These are phyloP conservation scores for Hymenotorrendiella dingleyae DNA, from an alignment of 2,329 filamentous ascomycete genomes.

Conservation along the genomic window DNA sequence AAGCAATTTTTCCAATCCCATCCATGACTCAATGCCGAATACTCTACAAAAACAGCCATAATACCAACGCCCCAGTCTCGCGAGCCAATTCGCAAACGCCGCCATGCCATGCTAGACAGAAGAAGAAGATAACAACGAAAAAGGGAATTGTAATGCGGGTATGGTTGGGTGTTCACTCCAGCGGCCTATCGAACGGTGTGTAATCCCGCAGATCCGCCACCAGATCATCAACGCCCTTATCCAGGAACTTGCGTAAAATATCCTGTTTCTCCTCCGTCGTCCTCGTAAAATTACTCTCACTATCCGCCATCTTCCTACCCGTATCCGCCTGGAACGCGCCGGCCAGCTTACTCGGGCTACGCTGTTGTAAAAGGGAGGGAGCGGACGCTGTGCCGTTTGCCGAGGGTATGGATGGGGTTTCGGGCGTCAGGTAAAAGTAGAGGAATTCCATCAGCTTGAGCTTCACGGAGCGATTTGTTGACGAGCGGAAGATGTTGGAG, in stretches of 20 bases:
- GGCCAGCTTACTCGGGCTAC: slow-evolving; percentile 63
- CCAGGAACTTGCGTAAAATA: slow-evolving; percentile 57
- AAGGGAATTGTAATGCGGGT: slow-evolving; percentile 1
- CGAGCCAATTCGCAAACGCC: slow-evolving; percentile 15
- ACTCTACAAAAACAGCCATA: neutral
- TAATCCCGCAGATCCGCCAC: slow-evolving; percentile 70
- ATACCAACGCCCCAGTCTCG: too few species aligned
- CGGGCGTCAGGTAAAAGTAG: slow-evolving; percentile 98
- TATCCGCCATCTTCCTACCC: slow-evolving; percentile 28
- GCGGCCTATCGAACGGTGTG: slow-evolving; percentile 62
- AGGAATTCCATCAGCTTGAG: slow-evolving; percentile 95
- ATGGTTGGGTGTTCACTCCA: slow-evolving; percentile 30
- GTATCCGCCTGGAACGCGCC: slow-evolving; percentile 46
- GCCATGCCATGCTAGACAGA: too few species aligned
- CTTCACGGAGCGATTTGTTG: slow-evolving; percentile 83
- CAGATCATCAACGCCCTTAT: slow-evolving; percentile 56
- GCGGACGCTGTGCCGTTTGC: slow-evolving; percentile 41
- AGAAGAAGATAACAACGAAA: slow-evolving; percentile 11
- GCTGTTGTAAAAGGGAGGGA: slow-evolving; percentile 52
- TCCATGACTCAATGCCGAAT: neutral
- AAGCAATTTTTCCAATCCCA: neutral
- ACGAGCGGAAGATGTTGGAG: slow-evolving; percentile 86
- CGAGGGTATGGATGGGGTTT: slow-evolving; percentile 56
- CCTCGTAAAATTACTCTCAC: slow-evolving; percentile 38
- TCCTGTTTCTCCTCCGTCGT: slow-evolving; percentile 63